Evolutionary conservation across 495 filamentous ascomycete species (phyloP).

Genomic region (Aspergillus heteromorphus): DNA sequence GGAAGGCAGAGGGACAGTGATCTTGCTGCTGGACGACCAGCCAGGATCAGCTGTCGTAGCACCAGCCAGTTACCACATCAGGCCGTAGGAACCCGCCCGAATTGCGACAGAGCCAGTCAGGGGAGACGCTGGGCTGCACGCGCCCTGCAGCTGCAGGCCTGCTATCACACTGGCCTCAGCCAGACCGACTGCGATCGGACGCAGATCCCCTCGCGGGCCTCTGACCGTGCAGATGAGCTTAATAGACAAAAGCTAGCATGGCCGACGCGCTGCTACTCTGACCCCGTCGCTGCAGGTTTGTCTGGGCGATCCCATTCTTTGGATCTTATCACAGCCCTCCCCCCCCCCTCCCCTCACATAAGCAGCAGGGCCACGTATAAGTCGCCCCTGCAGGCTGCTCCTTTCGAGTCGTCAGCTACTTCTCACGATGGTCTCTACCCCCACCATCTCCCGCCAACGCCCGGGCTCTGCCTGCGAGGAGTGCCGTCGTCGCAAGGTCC

Average conservation of each 20-base stretch:
- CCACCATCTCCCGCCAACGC: constrained; percentile 16
- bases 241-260: constrained; percentile 3
- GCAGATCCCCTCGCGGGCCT: not conserved
- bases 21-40: no score
- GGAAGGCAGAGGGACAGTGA: no score
- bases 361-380: not conserved
- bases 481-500: constrained; percentile 38
- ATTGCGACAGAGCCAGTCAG: not conserved
- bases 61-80: not conserved
- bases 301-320: not conserved
- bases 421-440: constrained; percentile 9
- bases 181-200: not conserved
- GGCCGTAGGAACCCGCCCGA: not conserved
- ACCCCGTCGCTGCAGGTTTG: not conserved
- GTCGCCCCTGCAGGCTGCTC: not conserved
- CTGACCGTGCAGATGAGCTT: constrained; percentile 7
- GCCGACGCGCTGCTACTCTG: not conserved
- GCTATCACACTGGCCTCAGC: not conserved
- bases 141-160: not conserved
- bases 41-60: no score
- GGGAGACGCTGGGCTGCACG: not conserved
- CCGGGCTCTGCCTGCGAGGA: constrained; percentile 34
- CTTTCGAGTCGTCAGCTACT: not conserved
- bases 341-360: not conserved
- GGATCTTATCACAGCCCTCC: not conserved